Percentiles rank a stretch among this genome's conserved stretches.
Conservation (phyloP, 2,329 filamentous ascomycete genomes). For the Microdochium bolleyi region DNA sequence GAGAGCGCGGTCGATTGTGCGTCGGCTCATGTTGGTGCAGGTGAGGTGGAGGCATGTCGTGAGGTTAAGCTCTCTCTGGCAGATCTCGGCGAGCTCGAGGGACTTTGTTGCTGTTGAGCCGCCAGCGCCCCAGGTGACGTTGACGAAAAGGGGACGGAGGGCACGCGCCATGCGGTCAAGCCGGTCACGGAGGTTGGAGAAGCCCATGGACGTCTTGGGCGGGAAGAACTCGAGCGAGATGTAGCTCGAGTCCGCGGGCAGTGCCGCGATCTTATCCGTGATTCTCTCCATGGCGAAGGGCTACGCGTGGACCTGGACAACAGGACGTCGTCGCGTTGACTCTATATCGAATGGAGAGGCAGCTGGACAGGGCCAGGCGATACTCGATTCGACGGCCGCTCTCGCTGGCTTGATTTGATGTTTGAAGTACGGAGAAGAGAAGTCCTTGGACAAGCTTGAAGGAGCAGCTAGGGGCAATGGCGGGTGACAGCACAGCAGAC, state of each 20-base stretch:
- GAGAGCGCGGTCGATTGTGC: slow-evolving; percentile 78
- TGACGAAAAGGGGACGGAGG: slow-evolving; percentile 87
- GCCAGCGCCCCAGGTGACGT: slow-evolving; percentile 95
- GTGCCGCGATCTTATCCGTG: slow-evolving; percentile 86
- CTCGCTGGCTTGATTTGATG: too few species aligned
- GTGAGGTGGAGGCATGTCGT: slow-evolving; percentile 95
- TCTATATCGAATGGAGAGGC: too few species aligned
- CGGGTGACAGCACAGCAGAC: too few species aligned
- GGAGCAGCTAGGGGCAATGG: too few species aligned
- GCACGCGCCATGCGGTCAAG: slow-evolving; percentile 92
- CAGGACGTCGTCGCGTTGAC: too few species aligned
- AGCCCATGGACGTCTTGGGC: slow-evolving; percentile 93
- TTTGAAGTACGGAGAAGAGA: too few species aligned
- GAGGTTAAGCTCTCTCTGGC: slow-evolving; percentile 82
- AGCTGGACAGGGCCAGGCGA: too few species aligned
- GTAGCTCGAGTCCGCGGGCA: slow-evolving; percentile 75
- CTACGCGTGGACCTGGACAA: neutral
- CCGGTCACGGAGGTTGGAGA: slow-evolving; percentile 85
- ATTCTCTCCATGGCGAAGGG: slow-evolving; percentile 65
- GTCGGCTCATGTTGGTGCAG: slow-evolving; percentile 93
- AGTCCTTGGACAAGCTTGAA: too few species aligned
- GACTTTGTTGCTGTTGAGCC: slow-evolving; percentile 88
- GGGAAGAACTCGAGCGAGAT: slow-evolving; percentile 99
- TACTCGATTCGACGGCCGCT: too few species aligned
- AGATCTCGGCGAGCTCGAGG: slow-evolving; percentile 89